phyloP scores from a whole-genome alignment of 768 basidiomycete species.

The Pisolithus orientalis region DNA sequence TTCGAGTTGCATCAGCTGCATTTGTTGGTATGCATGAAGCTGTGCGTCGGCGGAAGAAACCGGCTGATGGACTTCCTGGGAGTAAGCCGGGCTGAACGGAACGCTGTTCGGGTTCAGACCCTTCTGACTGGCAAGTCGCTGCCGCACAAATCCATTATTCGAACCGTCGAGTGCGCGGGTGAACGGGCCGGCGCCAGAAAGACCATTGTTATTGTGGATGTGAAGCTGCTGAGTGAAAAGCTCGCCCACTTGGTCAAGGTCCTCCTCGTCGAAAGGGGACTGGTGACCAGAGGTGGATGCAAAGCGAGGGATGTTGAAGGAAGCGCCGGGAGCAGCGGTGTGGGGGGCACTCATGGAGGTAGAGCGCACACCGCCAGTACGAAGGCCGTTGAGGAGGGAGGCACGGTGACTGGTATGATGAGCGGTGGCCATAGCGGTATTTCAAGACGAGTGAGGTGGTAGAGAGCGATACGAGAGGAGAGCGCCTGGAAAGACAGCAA shows the following conservation, averaged over 20 bases:
- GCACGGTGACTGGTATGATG: slow-evolving; percentile 55
- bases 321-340: slow-evolving; percentile 55
- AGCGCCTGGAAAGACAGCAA: slow-evolving; percentile 8
- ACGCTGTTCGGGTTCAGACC: slow-evolving; percentile 47
- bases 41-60: slow-evolving; percentile 36
- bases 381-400: slow-evolving; percentile 81
- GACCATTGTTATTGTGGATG: slow-evolving; percentile 32
- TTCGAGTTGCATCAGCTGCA: slow-evolving; percentile 85
- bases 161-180: slow-evolving; percentile 61
- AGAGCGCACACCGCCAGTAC: slow-evolving; percentile 88
- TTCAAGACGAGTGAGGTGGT: slow-evolving; percentile 9
- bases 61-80: slow-evolving; percentile 37
- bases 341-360: slow-evolving; percentile 53
- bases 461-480: slow-evolving; percentile 10
- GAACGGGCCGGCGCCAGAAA: slow-evolving; percentile 21
- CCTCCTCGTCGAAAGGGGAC: slow-evolving; percentile 45
- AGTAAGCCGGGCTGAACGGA: slow-evolving; percentile 38
- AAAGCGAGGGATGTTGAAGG: slow-evolving; percentile 63
- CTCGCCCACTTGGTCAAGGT: slow-evolving; percentile 56
- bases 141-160: slow-evolving; percentile 61
- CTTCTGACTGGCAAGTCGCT: slow-evolving; percentile 49
- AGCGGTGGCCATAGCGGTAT: slow-evolving; percentile 36
- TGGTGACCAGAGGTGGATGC: slow-evolving; percentile 36
- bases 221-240: slow-evolving; percentile 48
- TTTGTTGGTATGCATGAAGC: slow-evolving; percentile 56